phyloP scores from a whole-genome alignment of 371 early-diverging fungal species.

The Lichtheimia ornata region DNA sequence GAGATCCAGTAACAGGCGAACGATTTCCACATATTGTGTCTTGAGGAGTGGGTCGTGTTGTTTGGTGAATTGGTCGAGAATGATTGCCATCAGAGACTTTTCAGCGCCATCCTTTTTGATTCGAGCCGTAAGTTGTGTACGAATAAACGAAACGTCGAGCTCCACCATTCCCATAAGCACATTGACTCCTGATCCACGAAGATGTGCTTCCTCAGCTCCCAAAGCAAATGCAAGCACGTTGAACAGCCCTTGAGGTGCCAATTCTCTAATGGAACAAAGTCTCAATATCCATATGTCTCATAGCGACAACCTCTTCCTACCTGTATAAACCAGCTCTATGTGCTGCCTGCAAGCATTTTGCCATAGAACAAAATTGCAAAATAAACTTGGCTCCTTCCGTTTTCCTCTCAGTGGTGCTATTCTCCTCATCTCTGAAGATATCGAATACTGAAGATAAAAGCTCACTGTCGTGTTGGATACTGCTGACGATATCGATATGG shows the following conservation, averaged over 20 bases:
- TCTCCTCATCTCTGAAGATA: conserved; percentile 51
- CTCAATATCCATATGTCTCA: too few species aligned
- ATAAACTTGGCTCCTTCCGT: conserved; percentile 75
- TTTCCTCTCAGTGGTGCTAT: conserved; percentile 42
- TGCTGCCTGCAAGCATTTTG: conserved; percentile 66
- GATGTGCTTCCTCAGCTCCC: conserved; percentile 41
- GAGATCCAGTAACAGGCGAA: conserved; percentile 76
- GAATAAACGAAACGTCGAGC: conserved; percentile 74
- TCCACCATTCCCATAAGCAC: conserved; percentile 77
- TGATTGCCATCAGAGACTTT: conserved; percentile 57
- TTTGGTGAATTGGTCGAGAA: conserved; percentile 63
- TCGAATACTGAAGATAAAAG: conserved; percentile 70
- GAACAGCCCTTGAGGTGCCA: conserved; percentile 78
- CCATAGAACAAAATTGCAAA: conserved; percentile 72
- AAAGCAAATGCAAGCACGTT: conserved; percentile 70
- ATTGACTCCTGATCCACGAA: conserved; percentile 67
- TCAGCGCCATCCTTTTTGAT: conserved; percentile 30
- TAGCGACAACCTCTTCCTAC: conserved; percentile 12
- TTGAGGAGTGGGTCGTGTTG: conserved; percentile 67
- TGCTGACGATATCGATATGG: conserved; percentile 76
- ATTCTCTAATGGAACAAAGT: conserved; percentile 38
- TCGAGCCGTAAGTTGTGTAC: conserved; percentile 72
- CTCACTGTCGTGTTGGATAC: conserved; percentile 66
- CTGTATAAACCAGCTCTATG: conserved; percentile 61
- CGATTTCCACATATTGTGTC: conserved; percentile 71